Evolutionary conservation across 2,329 filamentous ascomycete species (phyloP).

Genomic region (Pseudocercospora musae): DNA sequence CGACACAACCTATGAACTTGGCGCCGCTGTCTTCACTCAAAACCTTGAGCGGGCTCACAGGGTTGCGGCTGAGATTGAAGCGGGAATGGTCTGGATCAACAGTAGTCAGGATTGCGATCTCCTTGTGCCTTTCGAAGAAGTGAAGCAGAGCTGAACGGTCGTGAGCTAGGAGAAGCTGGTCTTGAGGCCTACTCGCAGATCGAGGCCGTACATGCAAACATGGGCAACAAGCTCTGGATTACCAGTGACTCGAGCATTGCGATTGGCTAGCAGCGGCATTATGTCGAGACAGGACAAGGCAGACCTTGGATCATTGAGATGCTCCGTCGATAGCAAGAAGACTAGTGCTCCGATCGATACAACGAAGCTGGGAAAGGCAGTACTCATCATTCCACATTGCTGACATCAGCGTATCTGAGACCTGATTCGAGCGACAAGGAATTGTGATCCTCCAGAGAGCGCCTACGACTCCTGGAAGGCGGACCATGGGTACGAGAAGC

Average conservation of each 20-base stretch:
- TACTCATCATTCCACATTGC: too few species aligned
- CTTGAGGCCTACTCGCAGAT: constrained; percentile 60
- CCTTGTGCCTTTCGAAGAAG: constrained; percentile 55
- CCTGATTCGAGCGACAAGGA: too few species aligned
- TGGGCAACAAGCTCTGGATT: constrained; percentile 44
- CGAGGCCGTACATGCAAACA: constrained; percentile 52
- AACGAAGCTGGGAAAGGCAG: too few species aligned
- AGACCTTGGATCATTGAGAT: too few species aligned
- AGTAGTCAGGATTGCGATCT: constrained; percentile 51
- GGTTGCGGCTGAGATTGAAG: constrained; percentile 54
- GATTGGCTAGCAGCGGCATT: too few species aligned
- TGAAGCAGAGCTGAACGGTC: constrained; percentile 60
- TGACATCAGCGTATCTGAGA: too few species aligned
- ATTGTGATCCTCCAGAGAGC: too few species aligned
- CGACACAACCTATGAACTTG: constrained; percentile 60
- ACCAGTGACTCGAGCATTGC: background rate
- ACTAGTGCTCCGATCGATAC: too few species aligned
- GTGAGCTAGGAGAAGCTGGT: constrained; percentile 60
- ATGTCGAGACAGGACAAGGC: too few species aligned
- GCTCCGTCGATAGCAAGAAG: too few species aligned
- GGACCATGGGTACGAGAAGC: too few species aligned
- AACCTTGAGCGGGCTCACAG: constrained; percentile 59
- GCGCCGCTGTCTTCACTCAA: constrained; percentile 59
- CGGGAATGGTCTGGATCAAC: constrained; percentile 70
- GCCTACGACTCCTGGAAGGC: too few species aligned